Evolutionary conservation across 1,284 basidiomycete species (phyloP).

Genomic region (Pyrrhoderma lamaoense): DNA sequence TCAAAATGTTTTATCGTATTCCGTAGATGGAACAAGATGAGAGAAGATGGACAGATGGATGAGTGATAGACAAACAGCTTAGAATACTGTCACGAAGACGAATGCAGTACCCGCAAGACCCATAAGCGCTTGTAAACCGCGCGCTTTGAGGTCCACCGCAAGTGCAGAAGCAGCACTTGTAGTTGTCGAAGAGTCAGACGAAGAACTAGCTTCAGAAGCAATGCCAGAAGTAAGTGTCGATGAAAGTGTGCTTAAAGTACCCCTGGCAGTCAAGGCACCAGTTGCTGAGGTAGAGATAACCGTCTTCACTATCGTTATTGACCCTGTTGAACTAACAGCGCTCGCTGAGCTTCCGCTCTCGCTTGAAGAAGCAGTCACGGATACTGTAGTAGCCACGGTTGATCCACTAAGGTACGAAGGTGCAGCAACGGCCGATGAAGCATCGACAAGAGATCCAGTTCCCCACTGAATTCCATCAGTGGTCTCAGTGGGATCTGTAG

Average conservation of each 20-base stretch:
- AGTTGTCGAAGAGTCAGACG: not conserved
- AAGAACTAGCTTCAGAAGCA: not conserved
- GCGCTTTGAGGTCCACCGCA: constrained; percentile 8
- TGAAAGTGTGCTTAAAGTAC: constrained; percentile 3
- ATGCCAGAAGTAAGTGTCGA: not conserved
- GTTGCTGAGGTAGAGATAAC: constrained; percentile 48
- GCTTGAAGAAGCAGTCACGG: not conserved
- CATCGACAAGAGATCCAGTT: constrained; percentile 48
- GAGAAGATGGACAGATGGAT: not conserved
- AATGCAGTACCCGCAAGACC: constrained; percentile 12
- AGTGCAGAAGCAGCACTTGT: constrained; percentile 9
- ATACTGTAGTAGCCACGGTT: not conserved
- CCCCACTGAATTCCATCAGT: constrained; percentile 68
- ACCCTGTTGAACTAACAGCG: constrained; percentile 19
- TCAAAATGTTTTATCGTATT: not conserved
- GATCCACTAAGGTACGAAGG: constrained; percentile 21
- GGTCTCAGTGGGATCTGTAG: constrained; percentile 43
- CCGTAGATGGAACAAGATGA: not conserved
- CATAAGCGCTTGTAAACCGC: constrained; percentile 10
- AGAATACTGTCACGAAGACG: constrained; percentile 12
- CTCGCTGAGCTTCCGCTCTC: not conserved
- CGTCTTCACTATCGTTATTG: constrained; percentile 28
- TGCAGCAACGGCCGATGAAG: constrained; percentile 25
- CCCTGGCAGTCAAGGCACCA: constrained; percentile 26
- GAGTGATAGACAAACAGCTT: too few relatives aligned